Evolutionary conservation across 176 grass and related monocot species (phyloP).

Genomic region (Carex scoparia): DNA sequence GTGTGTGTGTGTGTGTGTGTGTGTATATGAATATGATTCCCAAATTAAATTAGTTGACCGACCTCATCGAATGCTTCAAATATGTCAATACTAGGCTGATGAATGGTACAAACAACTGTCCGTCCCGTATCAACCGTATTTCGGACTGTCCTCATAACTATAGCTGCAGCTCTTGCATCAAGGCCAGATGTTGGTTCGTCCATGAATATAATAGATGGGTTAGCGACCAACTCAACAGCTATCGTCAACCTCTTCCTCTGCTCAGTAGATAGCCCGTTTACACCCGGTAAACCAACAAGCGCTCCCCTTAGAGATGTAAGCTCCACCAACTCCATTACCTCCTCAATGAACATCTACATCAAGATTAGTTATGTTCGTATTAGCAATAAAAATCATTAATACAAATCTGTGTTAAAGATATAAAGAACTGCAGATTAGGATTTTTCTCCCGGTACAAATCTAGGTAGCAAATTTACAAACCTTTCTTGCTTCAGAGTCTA

Average conservation of each 20-base stretch:
- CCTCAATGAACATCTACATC: slow-evolving; percentile 78
- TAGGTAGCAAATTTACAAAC: slow-evolving; percentile 9
- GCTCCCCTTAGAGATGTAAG: slow-evolving; percentile 61
- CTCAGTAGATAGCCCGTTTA: slow-evolving; percentile 88
- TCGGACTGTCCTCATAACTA: slow-evolving; percentile 86
- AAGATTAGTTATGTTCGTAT: background rate
- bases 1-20: too few relatives aligned
- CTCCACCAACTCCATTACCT: slow-evolving; percentile 89
- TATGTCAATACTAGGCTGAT: slow-evolving; percentile 93
- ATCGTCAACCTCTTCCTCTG: slow-evolving; percentile 89
- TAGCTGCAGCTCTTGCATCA: slow-evolving; percentile 88
- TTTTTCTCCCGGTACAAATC: background rate
- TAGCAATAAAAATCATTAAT: background rate
- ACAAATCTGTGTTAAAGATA: background rate
- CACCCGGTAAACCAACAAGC: slow-evolving; percentile 81
- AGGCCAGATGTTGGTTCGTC: slow-evolving; percentile 88
- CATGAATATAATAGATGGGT: slow-evolving; percentile 97
- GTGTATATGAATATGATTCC: background rate
- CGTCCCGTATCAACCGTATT: slow-evolving; percentile 85
- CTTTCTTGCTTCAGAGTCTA: slow-evolving; percentile 69
- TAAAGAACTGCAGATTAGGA: background rate
- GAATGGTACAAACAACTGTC: slow-evolving; percentile 94
- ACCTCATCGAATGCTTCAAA: slow-evolving; percentile 98
- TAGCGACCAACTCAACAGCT: slow-evolving; percentile 87
- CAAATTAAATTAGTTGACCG: background rate